Evolutionary conservation across 768 basidiomycete genomes (phyloP), one percentile per base, ranked within the genome.

Genomic region (Exidia glandulosa): DNA sequence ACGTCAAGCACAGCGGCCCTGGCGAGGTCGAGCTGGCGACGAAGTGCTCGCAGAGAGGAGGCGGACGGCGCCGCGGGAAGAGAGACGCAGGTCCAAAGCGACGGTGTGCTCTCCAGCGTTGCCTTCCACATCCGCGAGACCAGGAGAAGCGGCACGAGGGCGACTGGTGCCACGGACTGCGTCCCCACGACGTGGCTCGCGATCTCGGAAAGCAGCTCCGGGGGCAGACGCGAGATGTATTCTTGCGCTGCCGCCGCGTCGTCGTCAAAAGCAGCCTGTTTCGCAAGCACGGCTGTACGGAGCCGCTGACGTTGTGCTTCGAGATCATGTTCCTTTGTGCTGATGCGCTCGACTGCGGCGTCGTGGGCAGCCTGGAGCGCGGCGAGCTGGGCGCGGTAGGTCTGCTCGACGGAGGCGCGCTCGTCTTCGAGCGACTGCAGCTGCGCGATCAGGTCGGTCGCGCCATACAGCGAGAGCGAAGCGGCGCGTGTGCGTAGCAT

Each of bases 371-470:
- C 41, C 19, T 45, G 19, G 19, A 19, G 23, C 12, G 41, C 41
- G 7, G 41, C 41, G 12, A 45, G 41, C 41, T 45, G 41, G 10
- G 41, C 41, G 9, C 16, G 41, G 23, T 45, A 45, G 41, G 41
- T 23, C 19, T 23, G 41, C 19, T 45, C 41, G 6, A 23, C 41
- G 41, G 41, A 14, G 41, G 41, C 41, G 41, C 41, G 41, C 10
- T 45, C 41, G 41, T 14, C 41, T 10, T 12, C 19, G 41, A 45
- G 41, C 3, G 75, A 78, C 68, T 88, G 85, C 29, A 90, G 77
- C 63, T 89, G 82, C 0, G 86, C 83, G 41, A 75, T 76, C 58
- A 90, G 71, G 67, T 90, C 88, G 4, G 79, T 83, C 25, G 72
- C 36, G 10, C 36, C 36, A 10, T 14, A 19, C 1, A 45, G 41